Percentiles rank a stretch among this genome's conserved stretches.
phyloP scores from a whole-genome alignment of 2,329 filamentous ascomycete species.

The Dothistroma pini region DNA sequence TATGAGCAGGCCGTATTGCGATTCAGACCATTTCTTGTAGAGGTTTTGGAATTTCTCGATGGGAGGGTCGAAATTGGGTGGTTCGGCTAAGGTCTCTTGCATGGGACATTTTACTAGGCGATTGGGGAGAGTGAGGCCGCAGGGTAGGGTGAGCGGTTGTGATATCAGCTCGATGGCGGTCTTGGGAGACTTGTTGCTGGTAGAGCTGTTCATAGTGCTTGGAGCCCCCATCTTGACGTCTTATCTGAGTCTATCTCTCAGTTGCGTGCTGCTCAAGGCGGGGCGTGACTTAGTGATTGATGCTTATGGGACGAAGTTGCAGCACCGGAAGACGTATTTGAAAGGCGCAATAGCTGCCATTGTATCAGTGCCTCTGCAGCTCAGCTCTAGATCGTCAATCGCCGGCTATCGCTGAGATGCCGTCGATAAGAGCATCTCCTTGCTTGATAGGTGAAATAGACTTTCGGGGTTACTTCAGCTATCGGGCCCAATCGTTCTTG shows the following conservation, averaged over 20 bases:
- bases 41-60: constrained; percentile 42
- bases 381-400: not conserved
- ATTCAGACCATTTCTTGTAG: constrained; percentile 52
- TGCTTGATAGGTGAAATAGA: not conserved
- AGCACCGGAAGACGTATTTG: not conserved
- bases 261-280: not conserved
- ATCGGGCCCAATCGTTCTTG: not conserved
- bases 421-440: not conserved
- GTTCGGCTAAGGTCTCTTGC: constrained; percentile 36
- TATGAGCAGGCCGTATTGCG: constrained; percentile 42
- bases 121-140: constrained; percentile 35
- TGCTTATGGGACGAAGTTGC: not conserved
- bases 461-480: not conserved
- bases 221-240: not conserved
- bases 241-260: not conserved
- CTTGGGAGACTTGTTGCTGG: not conserved
- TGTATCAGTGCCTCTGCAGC: not conserved
- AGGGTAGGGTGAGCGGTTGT: constrained; percentile 26
- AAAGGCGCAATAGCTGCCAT: not conserved
- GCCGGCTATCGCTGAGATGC: not conserved
- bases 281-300: not conserved
- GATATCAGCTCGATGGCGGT: constrained; percentile 20
- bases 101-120: constrained; percentile 47
- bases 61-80: constrained; percentile 40
- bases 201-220: not conserved